Base-by-base conservation (phyloP, 2,329 filamentous ascomycete genomes). In the Coleophoma cylindrospora region DNA sequence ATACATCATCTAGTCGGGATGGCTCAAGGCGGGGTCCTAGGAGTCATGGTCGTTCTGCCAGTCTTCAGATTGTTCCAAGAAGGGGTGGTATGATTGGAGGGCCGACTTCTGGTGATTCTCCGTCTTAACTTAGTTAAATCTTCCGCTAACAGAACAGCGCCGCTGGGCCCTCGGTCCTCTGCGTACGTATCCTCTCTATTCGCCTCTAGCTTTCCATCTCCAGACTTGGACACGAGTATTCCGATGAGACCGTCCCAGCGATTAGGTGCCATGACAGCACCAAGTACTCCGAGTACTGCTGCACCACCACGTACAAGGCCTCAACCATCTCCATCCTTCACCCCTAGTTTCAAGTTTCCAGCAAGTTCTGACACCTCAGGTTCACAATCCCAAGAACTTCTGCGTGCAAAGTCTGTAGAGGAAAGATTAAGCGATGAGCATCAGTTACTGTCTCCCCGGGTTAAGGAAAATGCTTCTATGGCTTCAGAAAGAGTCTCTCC, bases 41-140 rank as follows among this genome's bases (percentile, higher is more conserved):
- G 59, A 80, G 84, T 4, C 91, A 96, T 72, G 82, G 77, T 44
- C 79, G 91, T 47, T 90, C 90, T 36, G 82, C 89, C 21, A 96
- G 91, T 71, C 70, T 95, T 52, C 91, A 95, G 66, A 86, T 92
- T 57, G 65, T 81, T 55, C 74, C 83, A 43, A 75, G 75, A 54
- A 68, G 68, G 53, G 64, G 67, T 50, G 68, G 69, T 49, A 61
- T 66, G 33, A 68, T 68, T 57, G 69, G 69, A 38, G 55, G 64
- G 19, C 63, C 64, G 40, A 53, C 61, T 51, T 69, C 69, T 64
- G 68, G 73, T 73, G 69, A 36, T 22, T 40, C 45, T 34, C 43
- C 32, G 15, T 43, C 12, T 21, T 27, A 10, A 17, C 14, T 10
- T 38, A 36, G 4, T 34, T 10, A 21, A 2, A 12, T 21, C 47